Evolutionary conservation across 257 asterid species (phyloP).

Genomic region (Solanum pinnatisectum): DNA sequence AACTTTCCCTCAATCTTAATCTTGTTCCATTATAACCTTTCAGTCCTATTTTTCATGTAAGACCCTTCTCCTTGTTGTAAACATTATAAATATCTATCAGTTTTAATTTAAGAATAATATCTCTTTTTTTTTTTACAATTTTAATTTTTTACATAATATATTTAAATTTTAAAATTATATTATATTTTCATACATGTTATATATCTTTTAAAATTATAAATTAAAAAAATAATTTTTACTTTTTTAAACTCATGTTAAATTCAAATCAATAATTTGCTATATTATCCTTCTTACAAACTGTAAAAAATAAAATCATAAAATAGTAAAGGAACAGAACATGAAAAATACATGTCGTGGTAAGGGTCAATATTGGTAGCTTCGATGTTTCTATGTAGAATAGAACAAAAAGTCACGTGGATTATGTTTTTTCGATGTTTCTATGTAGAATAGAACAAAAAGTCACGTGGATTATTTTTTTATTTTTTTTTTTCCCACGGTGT

Average conservation of each 20-base stretch:
- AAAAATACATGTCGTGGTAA: not conserved
- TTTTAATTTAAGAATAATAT: too few species aligned
- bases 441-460: not conserved
- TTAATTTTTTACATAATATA: too few species aligned
- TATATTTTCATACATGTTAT: too few species aligned
- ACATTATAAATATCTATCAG: not conserved
- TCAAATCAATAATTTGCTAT: too few species aligned
- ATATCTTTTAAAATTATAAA: too few species aligned
- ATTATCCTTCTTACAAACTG: too few species aligned
- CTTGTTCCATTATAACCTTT: not conserved
- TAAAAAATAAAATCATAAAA: too few species aligned
- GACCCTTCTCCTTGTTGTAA: too few species aligned
- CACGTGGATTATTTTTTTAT: not conserved
- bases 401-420: not conserved
- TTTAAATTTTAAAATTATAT: too few species aligned
- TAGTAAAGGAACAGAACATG: not conserved
- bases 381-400: not conserved
- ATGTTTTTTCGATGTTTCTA: not conserved
- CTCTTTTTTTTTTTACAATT: too few species aligned
- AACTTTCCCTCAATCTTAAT: not conserved
- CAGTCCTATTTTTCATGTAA: not conserved
- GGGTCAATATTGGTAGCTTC: not conserved
- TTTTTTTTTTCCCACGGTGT: not conserved
- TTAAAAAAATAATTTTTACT: too few species aligned
- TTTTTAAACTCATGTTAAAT: not conserved